phyloP scores from a whole-genome alignment of 1,139 yeast species.

The Debaryomyces coudertii region DNA sequence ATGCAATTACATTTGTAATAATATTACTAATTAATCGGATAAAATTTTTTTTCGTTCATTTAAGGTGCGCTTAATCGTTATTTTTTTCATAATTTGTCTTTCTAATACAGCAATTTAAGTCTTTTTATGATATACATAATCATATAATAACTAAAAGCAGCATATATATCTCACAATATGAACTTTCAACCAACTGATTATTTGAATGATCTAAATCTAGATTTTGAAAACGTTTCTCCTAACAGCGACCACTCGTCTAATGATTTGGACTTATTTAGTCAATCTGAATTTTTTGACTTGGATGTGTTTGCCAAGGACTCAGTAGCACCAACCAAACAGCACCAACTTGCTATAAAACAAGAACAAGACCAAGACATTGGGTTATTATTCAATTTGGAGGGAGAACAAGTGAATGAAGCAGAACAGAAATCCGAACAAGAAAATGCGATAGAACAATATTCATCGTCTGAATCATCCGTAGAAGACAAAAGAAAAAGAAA shows the following conservation, averaged over 20 bases:
- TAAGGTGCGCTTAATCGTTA: not conserved
- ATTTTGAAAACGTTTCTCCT: slow-evolving; percentile 33
- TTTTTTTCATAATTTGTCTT: not conserved
- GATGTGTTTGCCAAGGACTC: slow-evolving; percentile 40
- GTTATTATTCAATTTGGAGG: not conserved
- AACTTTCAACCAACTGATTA: slow-evolving; percentile 50
- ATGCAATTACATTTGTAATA: not conserved
- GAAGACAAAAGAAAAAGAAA: slow-evolving; percentile 58
- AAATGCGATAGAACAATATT: not conserved
- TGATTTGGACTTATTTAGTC: slow-evolving; percentile 49
- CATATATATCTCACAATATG: slow-evolving; percentile 25
- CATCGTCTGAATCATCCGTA: slow-evolving; percentile 17
- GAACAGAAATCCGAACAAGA: slow-evolving; percentile 1
- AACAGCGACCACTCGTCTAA: slow-evolving; percentile 23
- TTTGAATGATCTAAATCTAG: slow-evolving; percentile 44
- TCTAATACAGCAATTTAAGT: not conserved
- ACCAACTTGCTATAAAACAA: not conserved
- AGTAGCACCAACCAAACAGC: slow-evolving; percentile 22
- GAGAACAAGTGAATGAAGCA: not conserved
- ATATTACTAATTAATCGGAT: slow-evolving; percentile 1
- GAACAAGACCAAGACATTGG: slow-evolving; percentile 2
- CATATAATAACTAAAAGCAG: not conserved
- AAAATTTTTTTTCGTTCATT: not conserved
- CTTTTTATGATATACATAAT: slow-evolving; percentile 1
- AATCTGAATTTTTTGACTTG: slow-evolving; percentile 51